Evolutionary conservation across 108 stramenopile genomes (phyloP), one percentile per base, ranked within the genome.

Genomic region (Cylindrotheca fusiformis): DNA sequence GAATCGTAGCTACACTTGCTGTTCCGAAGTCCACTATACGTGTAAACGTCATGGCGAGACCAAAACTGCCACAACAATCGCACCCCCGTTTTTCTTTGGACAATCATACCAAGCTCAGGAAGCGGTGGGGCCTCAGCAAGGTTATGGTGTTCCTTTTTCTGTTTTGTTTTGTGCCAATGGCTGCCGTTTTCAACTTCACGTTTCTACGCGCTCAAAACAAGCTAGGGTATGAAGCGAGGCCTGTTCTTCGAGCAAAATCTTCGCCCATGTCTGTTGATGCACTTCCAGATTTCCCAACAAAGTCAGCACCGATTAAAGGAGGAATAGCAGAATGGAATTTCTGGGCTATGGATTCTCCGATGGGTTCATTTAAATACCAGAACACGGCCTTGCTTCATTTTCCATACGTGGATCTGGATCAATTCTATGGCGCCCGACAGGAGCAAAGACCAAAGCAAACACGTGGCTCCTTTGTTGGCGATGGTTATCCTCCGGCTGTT

Each of bases 331-430:
- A 52, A 52, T 63, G 49, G 63, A 20, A 32, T 6, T 18, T 20
- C 18, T 25, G 48, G 18, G 20, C 63, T 19, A 19, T 36, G 52
- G 18, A 52, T 21, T 28, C 26, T 20, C 14, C 29, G 19, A 32
- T 66, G 5, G 65, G 65, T 31, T 46, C 44, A 3, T 66, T 48
- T n/a, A 32, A 49, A 6, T 56, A 47, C 22, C 45, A 50, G 27
- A 17, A 53, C 3, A 12, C 49, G 3, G 12, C 65, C 24, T 22
- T 45, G 12, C 26, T 66, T 19, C 54, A 66, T 12, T 53, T 66
- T 46, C 65, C 65, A 22, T 21, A 29, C 1, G 10, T 27, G 17
- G 65, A 66, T 24, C 33, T 66, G 18, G 45, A 66, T 26, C 22
- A 45, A 12, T 18, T 27, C 14, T 23, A 29, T 6, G 25, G 18